Conservation (phyloP, 2,329 filamentous ascomycete genomes). For the Ophiostoma australiae region DNA sequence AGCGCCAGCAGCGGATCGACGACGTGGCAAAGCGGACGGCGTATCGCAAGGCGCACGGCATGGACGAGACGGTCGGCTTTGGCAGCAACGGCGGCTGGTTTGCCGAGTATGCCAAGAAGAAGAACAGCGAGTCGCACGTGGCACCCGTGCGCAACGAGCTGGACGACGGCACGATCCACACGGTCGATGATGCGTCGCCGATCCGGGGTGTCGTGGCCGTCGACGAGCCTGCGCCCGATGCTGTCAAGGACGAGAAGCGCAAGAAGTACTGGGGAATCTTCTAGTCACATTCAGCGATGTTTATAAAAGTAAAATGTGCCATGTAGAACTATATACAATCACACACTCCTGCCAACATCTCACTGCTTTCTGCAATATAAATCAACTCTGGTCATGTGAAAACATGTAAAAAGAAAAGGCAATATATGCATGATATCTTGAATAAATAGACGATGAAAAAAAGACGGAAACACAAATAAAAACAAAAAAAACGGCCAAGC, state of each 20-base stretch:
- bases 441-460: conserved; percentile 21
- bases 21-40: conserved; percentile 82
- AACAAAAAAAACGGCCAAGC: neutral
- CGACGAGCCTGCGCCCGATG: conserved; percentile 30
- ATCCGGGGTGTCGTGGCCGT: conserved; percentile 12
- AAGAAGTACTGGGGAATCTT: conserved; percentile 88
- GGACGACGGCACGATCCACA: conserved; percentile 36
- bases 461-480: conserved; percentile 16
- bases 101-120: conserved; percentile 23
- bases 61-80: conserved; percentile 60
- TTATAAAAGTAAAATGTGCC: neutral
- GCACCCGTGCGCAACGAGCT: conserved; percentile 30
- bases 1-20: conserved; percentile 67
- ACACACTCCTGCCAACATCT: neutral
- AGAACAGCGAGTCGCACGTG: conserved; percentile 26
- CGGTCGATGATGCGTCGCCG: conserved; percentile 36
- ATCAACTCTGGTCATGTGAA: neutral
- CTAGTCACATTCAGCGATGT: conserved; percentile 39
- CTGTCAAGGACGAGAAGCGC: conserved; percentile 57
- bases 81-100: conserved; percentile 27
- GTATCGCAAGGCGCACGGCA: conserved; percentile 80
- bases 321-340: neutral
- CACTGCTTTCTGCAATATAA: neutral
- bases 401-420: neutral
- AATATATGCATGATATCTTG: conserved; percentile 8